Percentiles rank a stretch among this genome's conserved stretches.
phyloP scores from a whole-genome alignment of 768 basidiomycete species.

The Kwoniella heveanensis region DNA sequence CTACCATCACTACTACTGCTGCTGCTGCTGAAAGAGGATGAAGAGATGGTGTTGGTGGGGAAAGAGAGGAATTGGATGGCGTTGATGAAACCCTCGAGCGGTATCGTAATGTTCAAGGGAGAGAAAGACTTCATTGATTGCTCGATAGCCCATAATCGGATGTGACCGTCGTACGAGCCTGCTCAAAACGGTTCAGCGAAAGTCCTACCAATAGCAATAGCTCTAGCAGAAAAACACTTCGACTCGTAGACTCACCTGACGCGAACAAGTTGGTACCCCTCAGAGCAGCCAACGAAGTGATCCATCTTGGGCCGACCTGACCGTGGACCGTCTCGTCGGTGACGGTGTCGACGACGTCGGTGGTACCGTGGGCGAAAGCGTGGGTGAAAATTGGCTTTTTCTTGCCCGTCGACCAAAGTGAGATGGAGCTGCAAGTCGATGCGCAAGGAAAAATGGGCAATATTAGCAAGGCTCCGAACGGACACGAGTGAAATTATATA shows the following conservation, averaged over 20 bases:
- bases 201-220: background rate
- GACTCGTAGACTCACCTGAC: conserved; percentile 66
- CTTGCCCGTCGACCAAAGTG: conserved; percentile 85
- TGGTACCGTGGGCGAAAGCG: conserved; percentile 80
- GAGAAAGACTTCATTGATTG: conserved; percentile 72
- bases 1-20: background rate
- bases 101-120: conserved; percentile 61
- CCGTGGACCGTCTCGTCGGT: conserved; percentile 61
- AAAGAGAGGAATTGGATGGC: conserved; percentile 77
- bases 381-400: conserved; percentile 93
- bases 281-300: conserved; percentile 78
- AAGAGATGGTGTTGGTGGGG: conserved; percentile 55
- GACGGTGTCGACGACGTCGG: conserved; percentile 54
- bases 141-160: conserved; percentile 91
- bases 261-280: conserved; percentile 89
- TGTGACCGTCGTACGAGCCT: conserved; percentile 92
- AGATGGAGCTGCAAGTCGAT: conserved; percentile 69
- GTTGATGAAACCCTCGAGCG: conserved; percentile 80
- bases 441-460: background rate
- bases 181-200: background rate
- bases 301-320: conserved; percentile 83
- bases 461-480: background rate
- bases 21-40: background rate
- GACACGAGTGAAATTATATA: background rate
- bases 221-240: too few relatives aligned